phyloP scores from a whole-genome alignment of 192 early-diverging fungal species.

The Rhizophagus prolifer region DNA sequence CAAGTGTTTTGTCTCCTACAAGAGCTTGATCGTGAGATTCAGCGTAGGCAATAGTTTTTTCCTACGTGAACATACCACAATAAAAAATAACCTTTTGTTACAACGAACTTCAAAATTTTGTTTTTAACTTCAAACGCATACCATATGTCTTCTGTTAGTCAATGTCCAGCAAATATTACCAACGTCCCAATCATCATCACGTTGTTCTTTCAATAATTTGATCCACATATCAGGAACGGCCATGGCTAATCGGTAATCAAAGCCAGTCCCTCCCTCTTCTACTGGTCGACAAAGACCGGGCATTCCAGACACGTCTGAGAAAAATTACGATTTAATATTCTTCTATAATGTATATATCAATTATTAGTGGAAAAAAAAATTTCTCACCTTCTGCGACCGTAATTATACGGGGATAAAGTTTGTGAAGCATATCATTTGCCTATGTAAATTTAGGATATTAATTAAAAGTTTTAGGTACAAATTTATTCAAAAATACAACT shows the following conservation, averaged over 20 bases:
- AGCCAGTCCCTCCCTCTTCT: constrained; percentile 89
- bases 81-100: background rate
- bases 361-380: background rate
- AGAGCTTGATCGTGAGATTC: constrained; percentile 98
- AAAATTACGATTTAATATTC: background rate
- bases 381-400: constrained; percentile 87
- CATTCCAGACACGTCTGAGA: constrained; percentile 97
- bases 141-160: constrained; percentile 85
- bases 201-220: constrained; percentile 90
- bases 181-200: constrained; percentile 93
- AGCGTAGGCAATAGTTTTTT: constrained; percentile 92
- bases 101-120: background rate
- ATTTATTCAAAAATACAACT: constrained; percentile 41
- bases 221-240: constrained; percentile 99
- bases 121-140: constrained; percentile 29
- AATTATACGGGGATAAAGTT: constrained; percentile 74
- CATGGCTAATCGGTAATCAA: constrained; percentile 97
- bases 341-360: background rate
- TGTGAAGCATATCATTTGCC: constrained; percentile 63
- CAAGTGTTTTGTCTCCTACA: constrained; percentile 97
- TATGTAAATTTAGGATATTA: background rate
- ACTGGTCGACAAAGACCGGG: constrained; percentile 89
- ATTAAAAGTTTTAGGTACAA: background rate
- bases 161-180: constrained; percentile 81
- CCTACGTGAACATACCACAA: constrained; percentile 45